Conservation (phyloP, 2,329 filamentous ascomycete genomes). For the Bipolaris sorokiniana region DNA sequence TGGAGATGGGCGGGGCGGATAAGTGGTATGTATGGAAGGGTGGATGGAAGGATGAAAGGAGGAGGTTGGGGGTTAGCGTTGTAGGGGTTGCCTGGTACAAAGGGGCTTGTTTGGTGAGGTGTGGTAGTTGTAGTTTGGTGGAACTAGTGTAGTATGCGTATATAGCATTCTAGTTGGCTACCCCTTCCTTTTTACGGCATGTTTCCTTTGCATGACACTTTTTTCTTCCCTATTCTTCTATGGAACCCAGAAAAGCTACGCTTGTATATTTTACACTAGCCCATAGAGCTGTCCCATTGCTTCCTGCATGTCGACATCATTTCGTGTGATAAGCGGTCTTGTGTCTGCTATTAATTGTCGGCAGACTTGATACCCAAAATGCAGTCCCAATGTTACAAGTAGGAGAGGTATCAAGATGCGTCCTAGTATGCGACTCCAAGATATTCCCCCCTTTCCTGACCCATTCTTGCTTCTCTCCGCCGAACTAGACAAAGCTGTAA, state of each 20-base stretch:
- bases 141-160: no score
- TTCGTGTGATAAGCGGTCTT: conserved; percentile 4
- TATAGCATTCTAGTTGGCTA: no score
- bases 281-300: conserved; percentile 13
- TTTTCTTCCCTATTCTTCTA: no score
- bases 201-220: no score
- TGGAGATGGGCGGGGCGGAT: no score
- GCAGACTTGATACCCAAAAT: conserved; percentile 9
- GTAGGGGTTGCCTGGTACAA: no score
- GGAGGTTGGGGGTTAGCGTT: no score
- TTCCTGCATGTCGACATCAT: conserved; percentile 14
- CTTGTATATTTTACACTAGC: neutral
- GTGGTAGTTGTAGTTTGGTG: no score
- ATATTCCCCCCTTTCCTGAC: neutral
- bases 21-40: neutral
- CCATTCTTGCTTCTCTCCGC: neutral
- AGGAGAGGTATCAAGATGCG: conserved; percentile 16
- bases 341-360: neutral
- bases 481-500: neutral
- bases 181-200: no score
- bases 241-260: no score
- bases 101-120: no score
- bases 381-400: conserved; percentile 11
- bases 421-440: conserved; percentile 20
- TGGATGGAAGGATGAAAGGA: neutral